Conservation (phyloP, 2,329 filamentous ascomycete species). For the Aphanocladium album region DNA sequence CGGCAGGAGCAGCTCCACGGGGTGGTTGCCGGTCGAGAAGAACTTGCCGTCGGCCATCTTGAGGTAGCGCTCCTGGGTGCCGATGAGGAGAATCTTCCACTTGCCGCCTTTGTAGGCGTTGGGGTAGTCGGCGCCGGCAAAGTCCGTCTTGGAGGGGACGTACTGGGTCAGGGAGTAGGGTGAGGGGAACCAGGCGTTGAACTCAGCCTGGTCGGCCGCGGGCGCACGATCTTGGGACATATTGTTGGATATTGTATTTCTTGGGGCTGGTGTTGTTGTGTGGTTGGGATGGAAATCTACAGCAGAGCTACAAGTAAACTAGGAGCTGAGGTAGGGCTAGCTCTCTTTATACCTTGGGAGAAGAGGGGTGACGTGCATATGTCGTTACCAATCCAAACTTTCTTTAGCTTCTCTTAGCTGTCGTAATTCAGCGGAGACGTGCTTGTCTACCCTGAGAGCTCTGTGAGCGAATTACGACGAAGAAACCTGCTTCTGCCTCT, state of each 20-base stretch:
- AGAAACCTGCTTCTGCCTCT: not conserved
- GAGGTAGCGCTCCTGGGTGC: conserved; percentile 20
- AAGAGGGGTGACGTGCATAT: not conserved
- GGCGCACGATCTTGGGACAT: conserved; percentile 14
- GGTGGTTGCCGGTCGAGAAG: conserved; percentile 21
- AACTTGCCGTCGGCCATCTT: conserved; percentile 18
- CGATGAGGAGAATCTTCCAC: conserved; percentile 19
- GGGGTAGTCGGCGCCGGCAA: conserved; percentile 17
- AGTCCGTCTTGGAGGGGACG: conserved; percentile 17
- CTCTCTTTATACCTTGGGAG: not conserved
- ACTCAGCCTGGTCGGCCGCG: conserved; percentile 19
- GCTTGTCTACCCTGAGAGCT: not conserved
- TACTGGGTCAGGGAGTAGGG: conserved; percentile 19
- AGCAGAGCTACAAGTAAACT: no score
- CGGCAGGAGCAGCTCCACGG: conserved; percentile 19
- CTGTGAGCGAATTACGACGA: not conserved
- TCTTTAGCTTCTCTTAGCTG: not conserved
- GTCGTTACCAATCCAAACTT: not conserved
- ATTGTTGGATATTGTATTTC: not conserved
- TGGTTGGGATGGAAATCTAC: not conserved
- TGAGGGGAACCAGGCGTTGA: conserved; percentile 20
- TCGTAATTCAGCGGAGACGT: not conserved
- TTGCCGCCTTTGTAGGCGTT: conserved; percentile 17
- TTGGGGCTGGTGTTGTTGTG: not conserved
- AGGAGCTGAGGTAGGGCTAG: not conserved